These are phyloP conservation scores for Trichoderma sp. DNA, from an alignment of 2,329 filamentous ascomycete species.

Conservation along the genomic window DNA sequence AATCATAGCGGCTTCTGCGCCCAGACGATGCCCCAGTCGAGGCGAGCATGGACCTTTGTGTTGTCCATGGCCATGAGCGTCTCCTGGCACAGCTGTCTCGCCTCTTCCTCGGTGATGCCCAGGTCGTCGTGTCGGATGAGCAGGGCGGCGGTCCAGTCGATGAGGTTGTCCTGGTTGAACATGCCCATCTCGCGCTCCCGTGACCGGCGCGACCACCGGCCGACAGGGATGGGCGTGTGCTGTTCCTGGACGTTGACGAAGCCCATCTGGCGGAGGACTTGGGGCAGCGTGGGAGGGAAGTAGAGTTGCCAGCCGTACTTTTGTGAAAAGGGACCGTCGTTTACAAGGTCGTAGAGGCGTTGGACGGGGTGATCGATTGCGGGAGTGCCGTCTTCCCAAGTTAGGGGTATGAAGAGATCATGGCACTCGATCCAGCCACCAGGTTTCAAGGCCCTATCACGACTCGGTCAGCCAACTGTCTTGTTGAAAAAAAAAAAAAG, in stretches of 20 bases:
- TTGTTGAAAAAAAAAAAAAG: neutral
- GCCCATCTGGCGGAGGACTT: slow-evolving; percentile 32
- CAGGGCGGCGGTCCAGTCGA: slow-evolving; percentile 36
- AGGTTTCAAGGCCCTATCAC: slow-evolving; percentile 33
- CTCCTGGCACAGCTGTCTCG: slow-evolving; percentile 31
- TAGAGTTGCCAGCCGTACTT: slow-evolving; percentile 37
- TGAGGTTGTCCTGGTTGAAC: slow-evolving; percentile 35
- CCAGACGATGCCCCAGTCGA: slow-evolving; percentile 39
- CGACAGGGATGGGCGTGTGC: slow-evolving; percentile 34
- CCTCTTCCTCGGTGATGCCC: slow-evolving; percentile 35
- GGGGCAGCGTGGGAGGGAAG: slow-evolving; percentile 29
- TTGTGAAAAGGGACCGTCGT: slow-evolving; percentile 31
- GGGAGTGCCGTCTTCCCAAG: slow-evolving; percentile 33
- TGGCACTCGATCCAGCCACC: slow-evolving; percentile 43
- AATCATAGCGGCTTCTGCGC: slow-evolving; percentile 35
- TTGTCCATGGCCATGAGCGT: slow-evolving; percentile 34
- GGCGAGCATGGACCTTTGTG: slow-evolving; percentile 32
- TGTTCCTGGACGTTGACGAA: slow-evolving; percentile 34
- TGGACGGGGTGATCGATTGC: slow-evolving; percentile 32
- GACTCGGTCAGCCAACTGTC: slow-evolving; percentile 15
- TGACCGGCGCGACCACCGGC: slow-evolving; percentile 37
- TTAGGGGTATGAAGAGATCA: slow-evolving; percentile 33
- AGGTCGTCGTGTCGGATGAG: slow-evolving; percentile 33
- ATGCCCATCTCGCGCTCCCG: slow-evolving; percentile 38
- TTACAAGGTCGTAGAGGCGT: slow-evolving; percentile 33